phyloP scores from a whole-genome alignment of 768 basidiomycete species.

The Podaxis sp. region DNA sequence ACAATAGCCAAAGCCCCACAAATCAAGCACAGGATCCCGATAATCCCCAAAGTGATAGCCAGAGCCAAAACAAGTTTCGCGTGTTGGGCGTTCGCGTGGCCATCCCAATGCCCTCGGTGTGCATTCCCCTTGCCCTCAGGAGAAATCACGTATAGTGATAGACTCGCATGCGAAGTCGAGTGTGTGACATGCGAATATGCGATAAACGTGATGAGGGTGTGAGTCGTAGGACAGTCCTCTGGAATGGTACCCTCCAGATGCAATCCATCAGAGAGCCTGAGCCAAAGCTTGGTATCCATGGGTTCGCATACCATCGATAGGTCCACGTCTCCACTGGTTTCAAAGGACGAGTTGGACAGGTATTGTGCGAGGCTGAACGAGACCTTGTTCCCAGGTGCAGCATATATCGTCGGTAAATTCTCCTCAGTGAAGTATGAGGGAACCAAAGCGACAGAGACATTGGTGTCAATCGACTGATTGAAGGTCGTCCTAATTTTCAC shows the following conservation, averaged over 20 bases:
- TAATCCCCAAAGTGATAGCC: slow-evolving; percentile 57
- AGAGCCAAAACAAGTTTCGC: slow-evolving; percentile 54
- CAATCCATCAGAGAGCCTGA: slow-evolving; percentile 24
- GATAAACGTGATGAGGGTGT: slow-evolving; percentile 57
- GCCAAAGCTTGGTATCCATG: slow-evolving; percentile 16
- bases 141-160: slow-evolving; percentile 49
- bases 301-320: slow-evolving; percentile 60
- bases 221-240: slow-evolving; percentile 35
- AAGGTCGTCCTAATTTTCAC: slow-evolving; percentile 61
- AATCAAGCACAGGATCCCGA: slow-evolving; percentile 59
- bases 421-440: slow-evolving; percentile 70
- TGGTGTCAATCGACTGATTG: slow-evolving; percentile 67
- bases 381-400: slow-evolving; percentile 49
- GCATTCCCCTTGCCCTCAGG: slow-evolving; percentile 33
- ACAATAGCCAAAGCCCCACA: slow-evolving; percentile 55
- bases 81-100: slow-evolving; percentile 43
- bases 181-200: slow-evolving; percentile 68
- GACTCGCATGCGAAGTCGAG: slow-evolving; percentile 66
- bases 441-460: slow-evolving; percentile 63
- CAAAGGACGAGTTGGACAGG: slow-evolving; percentile 50
- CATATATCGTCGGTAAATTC: slow-evolving; percentile 55
- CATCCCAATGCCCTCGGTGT: slow-evolving; percentile 30
- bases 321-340: slow-evolving; percentile 39
- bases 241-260: slow-evolving; percentile 61
- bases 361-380: slow-evolving; percentile 54